Percentiles rank a stretch among this genome's conserved stretches.
phyloP scores from a whole-genome alignment of 176 grass and related monocot species.

The Thalia dealbata region DNA sequence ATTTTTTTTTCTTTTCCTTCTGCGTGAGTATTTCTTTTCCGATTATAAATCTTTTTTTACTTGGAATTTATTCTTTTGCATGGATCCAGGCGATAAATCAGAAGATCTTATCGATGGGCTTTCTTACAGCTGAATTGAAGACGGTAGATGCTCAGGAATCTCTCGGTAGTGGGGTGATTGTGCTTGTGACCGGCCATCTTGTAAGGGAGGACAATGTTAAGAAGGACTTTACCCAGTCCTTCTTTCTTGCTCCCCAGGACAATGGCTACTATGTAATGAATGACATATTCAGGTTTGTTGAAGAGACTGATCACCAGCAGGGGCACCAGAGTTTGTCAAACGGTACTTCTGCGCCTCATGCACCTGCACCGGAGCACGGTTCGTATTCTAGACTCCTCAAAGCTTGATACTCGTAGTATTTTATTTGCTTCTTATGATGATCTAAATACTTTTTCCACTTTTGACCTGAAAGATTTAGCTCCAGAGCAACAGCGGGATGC shows the following conservation, averaged over 20 bases:
- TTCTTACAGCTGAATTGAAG: constrained; percentile 72
- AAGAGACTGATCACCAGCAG: constrained; percentile 25
- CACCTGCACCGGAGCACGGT: constrained; percentile 25
- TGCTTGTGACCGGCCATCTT: constrained; percentile 77
- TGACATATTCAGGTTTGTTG: constrained; percentile 54
- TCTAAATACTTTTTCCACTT: constrained; percentile 1
- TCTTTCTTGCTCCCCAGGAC: constrained; percentile 96
- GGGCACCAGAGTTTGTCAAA: constrained; percentile 26
- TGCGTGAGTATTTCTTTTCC: neutral
- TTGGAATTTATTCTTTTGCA: constrained; percentile 1
- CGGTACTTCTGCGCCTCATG: constrained; percentile 18
- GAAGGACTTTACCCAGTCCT: constrained; percentile 76
- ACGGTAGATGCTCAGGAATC: constrained; percentile 83
- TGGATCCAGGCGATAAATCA: constrained; percentile 65
- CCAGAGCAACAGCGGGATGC: constrained; percentile 24
- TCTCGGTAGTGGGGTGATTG: constrained; percentile 58
- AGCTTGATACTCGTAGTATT: neutral
- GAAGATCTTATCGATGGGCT: constrained; percentile 85
- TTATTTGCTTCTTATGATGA: neutral
- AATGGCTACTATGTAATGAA: constrained; percentile 88
- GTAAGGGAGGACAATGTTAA: constrained; percentile 34
- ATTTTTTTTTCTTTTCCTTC: neutral
- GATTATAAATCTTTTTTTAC: neutral
- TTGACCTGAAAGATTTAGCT: neutral
- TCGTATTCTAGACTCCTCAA: neutral